Conservation (phyloP, 2,329 filamentous ascomycete species). For the Cercospora sojina region DNA sequence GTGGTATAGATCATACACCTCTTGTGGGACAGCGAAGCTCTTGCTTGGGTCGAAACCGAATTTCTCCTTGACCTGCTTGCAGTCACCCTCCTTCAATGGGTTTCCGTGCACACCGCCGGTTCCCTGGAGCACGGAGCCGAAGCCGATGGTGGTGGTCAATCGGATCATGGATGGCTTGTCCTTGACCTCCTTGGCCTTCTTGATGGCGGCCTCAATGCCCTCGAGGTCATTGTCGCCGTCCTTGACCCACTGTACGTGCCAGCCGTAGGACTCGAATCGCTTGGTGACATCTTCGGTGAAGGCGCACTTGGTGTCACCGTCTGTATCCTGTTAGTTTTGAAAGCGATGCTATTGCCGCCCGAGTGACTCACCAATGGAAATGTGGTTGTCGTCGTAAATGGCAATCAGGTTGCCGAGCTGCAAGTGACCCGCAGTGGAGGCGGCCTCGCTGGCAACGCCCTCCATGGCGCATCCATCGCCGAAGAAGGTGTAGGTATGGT, state of each 20-base stretch:
- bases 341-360: not conserved
- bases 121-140: slow-evolving; percentile 87
- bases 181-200: slow-evolving; percentile 79
- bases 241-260: slow-evolving; percentile 81
- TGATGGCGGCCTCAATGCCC: slow-evolving; percentile 83
- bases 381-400: slow-evolving; percentile 98
- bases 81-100: slow-evolving; percentile 91
- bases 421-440: slow-evolving; percentile 88
- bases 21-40: slow-evolving; percentile 87
- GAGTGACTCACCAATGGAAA: slow-evolving; percentile 65
- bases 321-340: slow-evolving; percentile 44
- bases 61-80: slow-evolving; percentile 87
- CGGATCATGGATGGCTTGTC: slow-evolving; percentile 98
- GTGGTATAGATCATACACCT: slow-evolving; percentile 88
- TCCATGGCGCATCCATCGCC: slow-evolving; percentile 99
- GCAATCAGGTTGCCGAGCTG: slow-evolving; percentile 96
- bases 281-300: slow-evolving; percentile 97
- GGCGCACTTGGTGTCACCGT: slow-evolving; percentile 91
- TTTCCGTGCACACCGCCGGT: slow-evolving; percentile 96
- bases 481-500: slow-evolving; percentile 96
- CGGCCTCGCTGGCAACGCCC: slow-evolving; percentile 91
- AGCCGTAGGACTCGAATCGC: slow-evolving; percentile 96
- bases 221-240: slow-evolving; percentile 88
- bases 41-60: slow-evolving; percentile 96
- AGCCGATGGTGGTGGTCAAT: slow-evolving; percentile 95